Evolutionary conservation across 805 yeast genomes (phyloP).

Genomic region (Komagataella kurtzmanii): DNA sequence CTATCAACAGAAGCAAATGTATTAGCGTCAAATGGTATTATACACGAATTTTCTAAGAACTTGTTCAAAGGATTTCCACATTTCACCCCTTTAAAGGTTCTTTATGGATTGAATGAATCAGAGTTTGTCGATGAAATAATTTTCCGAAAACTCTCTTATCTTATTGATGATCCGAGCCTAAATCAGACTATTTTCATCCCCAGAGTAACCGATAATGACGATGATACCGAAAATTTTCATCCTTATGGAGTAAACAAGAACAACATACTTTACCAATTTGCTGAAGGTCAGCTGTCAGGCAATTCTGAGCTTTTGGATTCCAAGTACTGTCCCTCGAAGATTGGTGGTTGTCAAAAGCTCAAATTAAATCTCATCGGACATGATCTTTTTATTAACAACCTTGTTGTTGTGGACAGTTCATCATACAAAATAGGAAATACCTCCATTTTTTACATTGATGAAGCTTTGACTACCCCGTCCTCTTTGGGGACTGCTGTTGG

Average conservation of each 20-base stretch:
- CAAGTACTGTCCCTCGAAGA: slow-evolving; percentile 39
- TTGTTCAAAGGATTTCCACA: slow-evolving; percentile 13
- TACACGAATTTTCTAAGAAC: slow-evolving; percentile 30
- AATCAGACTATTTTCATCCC: slow-evolving; percentile 46
- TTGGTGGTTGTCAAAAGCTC: slow-evolving; percentile 56
- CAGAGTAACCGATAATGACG: slow-evolving; percentile 11
- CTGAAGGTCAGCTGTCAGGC: slow-evolving; percentile 27
- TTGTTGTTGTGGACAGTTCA: slow-evolving; percentile 26
- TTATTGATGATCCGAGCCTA: slow-evolving; percentile 38
- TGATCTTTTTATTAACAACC: slow-evolving; percentile 40
- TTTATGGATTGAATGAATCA: slow-evolving; percentile 45
- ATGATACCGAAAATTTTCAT: slow-evolving; percentile 1
- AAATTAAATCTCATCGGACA: slow-evolving; percentile 22
- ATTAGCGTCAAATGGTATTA: slow-evolving; percentile 31
- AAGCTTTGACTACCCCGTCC: slow-evolving; percentile 48
- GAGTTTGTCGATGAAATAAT: slow-evolving; percentile 58
- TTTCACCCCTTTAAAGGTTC: slow-evolving; percentile 42
- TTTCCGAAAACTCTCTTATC: slow-evolving; percentile 37
- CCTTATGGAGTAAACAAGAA: slow-evolving; percentile 7
- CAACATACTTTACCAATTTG: slow-evolving; percentile 51
- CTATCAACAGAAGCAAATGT: slow-evolving; percentile 18
- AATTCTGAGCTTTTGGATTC: slow-evolving; percentile 28
- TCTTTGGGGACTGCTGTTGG: slow-evolving; percentile 54
- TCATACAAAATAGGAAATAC: slow-evolving; percentile 47
- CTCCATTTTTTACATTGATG: slow-evolving; percentile 50